phyloP scores from a whole-genome alignment of 495 filamentous ascomycete genomes.

The Podospora sp. region DNA sequence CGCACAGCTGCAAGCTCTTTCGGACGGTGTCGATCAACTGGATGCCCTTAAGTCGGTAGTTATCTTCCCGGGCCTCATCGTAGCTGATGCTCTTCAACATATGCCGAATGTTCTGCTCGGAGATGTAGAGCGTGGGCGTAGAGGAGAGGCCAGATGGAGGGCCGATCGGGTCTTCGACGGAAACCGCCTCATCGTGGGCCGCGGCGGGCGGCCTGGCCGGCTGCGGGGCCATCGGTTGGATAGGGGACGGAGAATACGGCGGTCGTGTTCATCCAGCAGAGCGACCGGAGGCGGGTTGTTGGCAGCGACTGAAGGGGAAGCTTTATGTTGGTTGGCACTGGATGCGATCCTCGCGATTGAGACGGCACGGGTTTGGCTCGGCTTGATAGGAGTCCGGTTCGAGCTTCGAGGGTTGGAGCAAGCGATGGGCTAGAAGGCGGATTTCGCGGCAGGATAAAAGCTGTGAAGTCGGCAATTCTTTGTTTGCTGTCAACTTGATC shows the following conservation, averaged over 20 bases:
- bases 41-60: conserved; percentile 71
- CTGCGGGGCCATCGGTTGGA: background rate
- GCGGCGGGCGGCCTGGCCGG: background rate
- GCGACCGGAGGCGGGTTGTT: background rate
- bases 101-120: conserved; percentile 39
- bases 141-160: background rate
- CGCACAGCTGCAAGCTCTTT: conserved; percentile 69
- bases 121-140: background rate
- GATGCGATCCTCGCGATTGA: too few species aligned
- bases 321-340: too few species aligned
- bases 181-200: background rate
- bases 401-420: too few species aligned
- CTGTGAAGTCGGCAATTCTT: too few species aligned
- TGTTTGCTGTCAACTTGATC: conserved; percentile 15
- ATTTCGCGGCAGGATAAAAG: too few species aligned
- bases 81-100: conserved; percentile 41
- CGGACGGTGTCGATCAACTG: conserved; percentile 80
- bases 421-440: too few species aligned
- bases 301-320: too few species aligned
- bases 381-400: too few species aligned
- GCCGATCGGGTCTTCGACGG: background rate
- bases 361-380: too few species aligned
- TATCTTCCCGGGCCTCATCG: conserved; percentile 61
- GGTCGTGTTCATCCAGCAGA: background rate
- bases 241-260: background rate